A percentile compares a stretch with the other conserved stretches of the same genome.
phyloP scores from a whole-genome alignment of 2,329 filamentous ascomycete species.

The Cercospora janseana region DNA sequence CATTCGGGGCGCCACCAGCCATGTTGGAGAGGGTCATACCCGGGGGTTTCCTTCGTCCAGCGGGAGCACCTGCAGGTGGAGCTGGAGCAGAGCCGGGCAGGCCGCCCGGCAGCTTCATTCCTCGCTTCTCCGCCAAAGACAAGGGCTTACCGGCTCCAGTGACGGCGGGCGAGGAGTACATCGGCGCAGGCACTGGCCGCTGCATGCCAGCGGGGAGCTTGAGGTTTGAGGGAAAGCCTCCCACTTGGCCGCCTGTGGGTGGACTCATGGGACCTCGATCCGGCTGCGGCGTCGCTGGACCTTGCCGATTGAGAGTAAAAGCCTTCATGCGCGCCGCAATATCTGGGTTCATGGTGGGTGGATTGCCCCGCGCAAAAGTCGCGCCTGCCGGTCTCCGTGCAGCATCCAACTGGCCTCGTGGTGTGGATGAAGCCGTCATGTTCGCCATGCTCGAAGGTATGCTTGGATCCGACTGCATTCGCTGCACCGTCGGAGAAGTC shows the following conservation, averaged over 20 bases:
- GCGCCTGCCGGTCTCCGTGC: constrained; percentile 55
- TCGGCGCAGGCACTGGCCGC: constrained; percentile 43
- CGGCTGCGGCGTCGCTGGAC: constrained; percentile 42
- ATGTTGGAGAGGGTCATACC: constrained; percentile 47
- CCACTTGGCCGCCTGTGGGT: constrained; percentile 27
- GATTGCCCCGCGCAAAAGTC: constrained; percentile 46
- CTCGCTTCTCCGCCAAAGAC: constrained; percentile 67
- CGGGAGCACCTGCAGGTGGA: constrained; percentile 40
- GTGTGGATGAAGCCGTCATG: constrained; percentile 82
- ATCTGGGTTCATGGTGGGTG: constrained; percentile 53
- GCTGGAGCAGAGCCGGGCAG: constrained; percentile 47
- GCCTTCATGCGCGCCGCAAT: constrained; percentile 69
- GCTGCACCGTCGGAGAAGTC: constrained; percentile 16
- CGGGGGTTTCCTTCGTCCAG: constrained; percentile 42
- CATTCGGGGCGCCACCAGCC: constrained; percentile 38
- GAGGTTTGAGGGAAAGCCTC: constrained; percentile 47
- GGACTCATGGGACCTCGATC: constrained; percentile 23
- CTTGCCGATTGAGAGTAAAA: constrained; percentile 65
- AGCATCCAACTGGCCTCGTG: constrained; percentile 72
- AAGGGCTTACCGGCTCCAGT: constrained; percentile 46
- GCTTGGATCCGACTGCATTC: constrained; percentile 26
- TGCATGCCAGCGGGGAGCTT: constrained; percentile 41
- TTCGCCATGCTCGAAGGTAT: constrained; percentile 46
- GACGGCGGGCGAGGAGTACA: constrained; percentile 51
- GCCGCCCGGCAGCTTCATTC: constrained; percentile 61